Base-by-base conservation (phyloP, 1,284 basidiomycete species). In the Irpex rosettiformis region DNA sequence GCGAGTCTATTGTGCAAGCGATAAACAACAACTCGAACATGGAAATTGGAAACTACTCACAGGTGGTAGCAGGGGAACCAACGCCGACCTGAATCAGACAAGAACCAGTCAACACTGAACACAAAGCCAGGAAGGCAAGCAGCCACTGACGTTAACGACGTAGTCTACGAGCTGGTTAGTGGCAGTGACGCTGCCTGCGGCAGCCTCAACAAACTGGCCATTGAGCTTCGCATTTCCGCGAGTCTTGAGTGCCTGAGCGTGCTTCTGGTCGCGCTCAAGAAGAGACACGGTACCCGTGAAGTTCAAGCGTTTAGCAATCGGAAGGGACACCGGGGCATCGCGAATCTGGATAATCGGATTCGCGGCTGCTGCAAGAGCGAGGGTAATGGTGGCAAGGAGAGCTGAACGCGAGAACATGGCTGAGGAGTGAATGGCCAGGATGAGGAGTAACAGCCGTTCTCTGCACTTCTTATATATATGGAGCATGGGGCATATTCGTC, bases 361-460 rank as follows among this genome's bases (percentile, higher is more conserved):
- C 54, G 69, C 70, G 18, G 61, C 53, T 5, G 63, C 65, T 16
- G 64, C 58, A 45, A 69, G 69, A 28, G 82, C 76, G 53, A 83
- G 70, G 24, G 56, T 54, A 25, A 64, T 54, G 4, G 58, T 56
- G 2, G 49, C 54, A 37, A 64, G 29, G 48, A 64, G 58, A 33
- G 57, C 49, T n/a, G 53, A 57, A 25, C 49, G 27, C 13, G 58
- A 33, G 51, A 59, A 59, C 63, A 64, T 64, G 48, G 45, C 43
- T 48, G 42, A 52, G n/a, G 58, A 48, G 54, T 16, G 37, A 40
- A 25, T n/a, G 28, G 21, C 56, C 18, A 61, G 61, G 55, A 65
- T 63, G 55, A 60, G 57, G 43, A 65, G 51, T 11, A 59, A 52
- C 11, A 29, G 6, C 21, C 25, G 13, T 16, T 51, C 25, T 4